Evolutionary conservation across 345 rosid species (phyloP).

Genomic region (Aquilaria yunnanensis): DNA sequence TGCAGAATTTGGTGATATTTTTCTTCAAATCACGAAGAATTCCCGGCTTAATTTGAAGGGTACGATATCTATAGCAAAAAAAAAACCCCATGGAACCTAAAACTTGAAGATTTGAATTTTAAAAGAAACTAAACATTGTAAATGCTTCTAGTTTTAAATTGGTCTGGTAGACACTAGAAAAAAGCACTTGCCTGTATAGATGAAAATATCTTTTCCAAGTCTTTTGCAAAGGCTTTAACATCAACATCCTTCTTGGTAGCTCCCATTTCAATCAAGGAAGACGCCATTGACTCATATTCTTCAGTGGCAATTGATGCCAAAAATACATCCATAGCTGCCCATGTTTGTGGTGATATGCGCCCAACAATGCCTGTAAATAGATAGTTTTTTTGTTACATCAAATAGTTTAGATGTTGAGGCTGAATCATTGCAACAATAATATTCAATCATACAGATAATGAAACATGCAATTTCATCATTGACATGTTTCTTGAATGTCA

Average conservation of each 20-base stretch:
- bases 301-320: slow-evolving; percentile 72
- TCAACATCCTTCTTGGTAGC: slow-evolving; percentile 87
- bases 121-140: no score
- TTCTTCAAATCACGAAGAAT: no score
- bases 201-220: slow-evolving; percentile 86
- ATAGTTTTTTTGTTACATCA: slow-evolving; percentile 7
- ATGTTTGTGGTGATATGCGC: slow-evolving; percentile 93
- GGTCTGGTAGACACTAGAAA: no score
- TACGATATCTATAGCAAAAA: no score
- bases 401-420: not conserved
- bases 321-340: slow-evolving; percentile 94
- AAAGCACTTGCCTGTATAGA: slow-evolving; percentile 58
- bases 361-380: slow-evolving; percentile 81
- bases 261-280: slow-evolving; percentile 93
- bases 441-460: not conserved
- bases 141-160: no score
- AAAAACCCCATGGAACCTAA: no score
- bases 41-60: no score
- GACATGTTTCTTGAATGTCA: no score
- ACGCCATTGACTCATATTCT: slow-evolving; percentile 91
- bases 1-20: no score
- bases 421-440: not conserved
- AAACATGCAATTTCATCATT: not conserved
- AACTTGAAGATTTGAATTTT: no score
- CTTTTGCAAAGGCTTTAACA: slow-evolving; percentile 75